Percentiles rank a stretch among this genome's conserved stretches.
phyloP scores from a whole-genome alignment of 2,329 filamentous ascomycete genomes.

The Fusarium sp. region DNA sequence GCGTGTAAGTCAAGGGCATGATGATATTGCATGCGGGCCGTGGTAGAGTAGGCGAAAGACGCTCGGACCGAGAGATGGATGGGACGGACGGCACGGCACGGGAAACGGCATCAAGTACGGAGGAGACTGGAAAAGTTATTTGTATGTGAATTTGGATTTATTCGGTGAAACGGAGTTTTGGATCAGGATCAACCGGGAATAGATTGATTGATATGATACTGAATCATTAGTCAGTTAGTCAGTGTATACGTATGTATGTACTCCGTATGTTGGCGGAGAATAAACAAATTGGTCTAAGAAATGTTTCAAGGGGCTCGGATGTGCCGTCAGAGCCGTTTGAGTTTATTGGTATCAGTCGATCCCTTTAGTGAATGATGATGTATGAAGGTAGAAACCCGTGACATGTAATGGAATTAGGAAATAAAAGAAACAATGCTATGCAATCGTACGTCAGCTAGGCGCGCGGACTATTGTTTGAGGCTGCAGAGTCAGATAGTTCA shows the following conservation, averaged over 20 bases:
- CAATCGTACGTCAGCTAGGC: constrained; percentile 12
- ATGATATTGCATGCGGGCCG: neutral
- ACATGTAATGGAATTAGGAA: neutral
- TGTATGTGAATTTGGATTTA: neutral
- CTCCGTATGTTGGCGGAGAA: neutral
- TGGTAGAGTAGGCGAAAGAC: neutral
- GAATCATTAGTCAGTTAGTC: neutral
- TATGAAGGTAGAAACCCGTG: neutral
- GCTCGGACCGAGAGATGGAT: constrained; percentile 15
- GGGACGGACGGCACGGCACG: constrained; percentile 12
- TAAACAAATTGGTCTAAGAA: neutral
- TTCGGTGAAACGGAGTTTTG: neutral
- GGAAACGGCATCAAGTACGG: constrained; percentile 2
- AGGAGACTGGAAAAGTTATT: neutral
- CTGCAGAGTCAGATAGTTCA: neutral
- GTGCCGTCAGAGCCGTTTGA: constrained; percentile 33
- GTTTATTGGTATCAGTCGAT: constrained; percentile 4
- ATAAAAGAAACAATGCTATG: neutral
- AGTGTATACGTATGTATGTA: neutral
- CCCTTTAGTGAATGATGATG: neutral
- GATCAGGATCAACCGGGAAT: neutral
- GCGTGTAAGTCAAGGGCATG: constrained; percentile 12
- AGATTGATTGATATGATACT: neutral
- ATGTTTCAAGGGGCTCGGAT: constrained; percentile 11
- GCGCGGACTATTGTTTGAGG: neutral